Percentiles rank a stretch among this genome's conserved stretches.
These are phyloP conservation scores for Sclerotinia borealis DNA, from an alignment of 2,329 filamentous ascomycete species.

Conservation along the genomic window DNA sequence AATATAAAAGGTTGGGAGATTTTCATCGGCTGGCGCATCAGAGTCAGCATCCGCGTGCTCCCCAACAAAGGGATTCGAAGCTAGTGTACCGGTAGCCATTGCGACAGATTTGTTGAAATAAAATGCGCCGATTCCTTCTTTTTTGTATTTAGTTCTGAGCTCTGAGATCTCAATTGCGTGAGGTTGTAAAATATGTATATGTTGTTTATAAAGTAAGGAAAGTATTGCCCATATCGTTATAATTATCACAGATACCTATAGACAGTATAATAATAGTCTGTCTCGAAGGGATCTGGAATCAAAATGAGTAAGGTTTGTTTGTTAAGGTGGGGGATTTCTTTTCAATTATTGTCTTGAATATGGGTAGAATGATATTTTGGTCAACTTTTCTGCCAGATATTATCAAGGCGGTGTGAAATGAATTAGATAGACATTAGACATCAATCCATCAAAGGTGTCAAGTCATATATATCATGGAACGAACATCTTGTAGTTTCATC, in stretches of 20 bases:
- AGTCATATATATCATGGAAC: background rate
- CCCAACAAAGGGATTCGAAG: background rate
- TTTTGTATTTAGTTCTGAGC: background rate
- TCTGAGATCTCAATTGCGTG: background rate
- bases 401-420: background rate
- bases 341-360: background rate
- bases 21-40: conserved; percentile 27
- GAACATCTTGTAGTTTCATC: background rate
- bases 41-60: conserved; percentile 14
- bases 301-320: background rate
- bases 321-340: background rate
- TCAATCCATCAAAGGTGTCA: too few species aligned
- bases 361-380: background rate
- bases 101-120: background rate
- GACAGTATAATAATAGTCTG: background rate
- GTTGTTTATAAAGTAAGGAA: background rate
- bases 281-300: background rate
- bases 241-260: background rate
- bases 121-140: background rate
- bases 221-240: background rate
- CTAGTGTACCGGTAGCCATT: conserved; percentile 7
- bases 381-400: conserved; percentile 2
- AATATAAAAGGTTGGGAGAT: conserved; percentile 54
- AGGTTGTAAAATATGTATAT: background rate
- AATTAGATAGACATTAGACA: too few species aligned